phyloP scores from a whole-genome alignment of 345 rosid genomes.

The Sonneratia caseolaris region DNA sequence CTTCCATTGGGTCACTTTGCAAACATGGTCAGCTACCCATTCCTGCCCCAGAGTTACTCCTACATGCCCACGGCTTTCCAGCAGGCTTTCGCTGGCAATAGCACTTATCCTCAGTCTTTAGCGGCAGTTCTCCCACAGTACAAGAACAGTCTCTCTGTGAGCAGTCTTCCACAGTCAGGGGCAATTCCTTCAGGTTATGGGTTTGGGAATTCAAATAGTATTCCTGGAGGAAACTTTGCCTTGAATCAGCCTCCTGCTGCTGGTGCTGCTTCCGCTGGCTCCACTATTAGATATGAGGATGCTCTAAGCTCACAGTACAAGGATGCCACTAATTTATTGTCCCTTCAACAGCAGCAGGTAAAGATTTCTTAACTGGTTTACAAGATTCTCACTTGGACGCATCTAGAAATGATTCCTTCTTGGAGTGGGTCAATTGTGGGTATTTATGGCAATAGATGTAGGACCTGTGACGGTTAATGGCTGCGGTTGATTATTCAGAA shows the following conservation, averaged over 20 bases:
- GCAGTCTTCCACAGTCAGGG: slow-evolving; percentile 83
- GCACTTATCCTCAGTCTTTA: slow-evolving; percentile 73
- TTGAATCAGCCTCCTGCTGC: slow-evolving; percentile 56
- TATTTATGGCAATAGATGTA: not conserved
- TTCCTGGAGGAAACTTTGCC: slow-evolving; percentile 68
- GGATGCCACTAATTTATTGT: slow-evolving; percentile 60
- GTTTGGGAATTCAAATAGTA: slow-evolving; percentile 61
- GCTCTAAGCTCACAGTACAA: slow-evolving; percentile 74
- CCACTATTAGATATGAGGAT: slow-evolving; percentile 65
- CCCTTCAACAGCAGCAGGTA: slow-evolving; percentile 74
- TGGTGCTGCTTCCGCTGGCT: slow-evolving; percentile 46
- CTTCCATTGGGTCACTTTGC: slow-evolving; percentile 78
- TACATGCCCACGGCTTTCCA: slow-evolving; percentile 90
- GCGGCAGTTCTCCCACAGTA: slow-evolving; percentile 85
- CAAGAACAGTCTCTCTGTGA: slow-evolving; percentile 65
- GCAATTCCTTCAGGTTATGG: slow-evolving; percentile 81
- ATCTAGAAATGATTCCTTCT: not conserved
- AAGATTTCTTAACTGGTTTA: not conserved
- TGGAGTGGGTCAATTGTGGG: not conserved
- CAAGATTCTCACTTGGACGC: not conserved
- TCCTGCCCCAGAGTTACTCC: slow-evolving; percentile 82
- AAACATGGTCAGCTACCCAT: slow-evolving; percentile 82
- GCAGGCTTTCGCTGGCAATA: slow-evolving; percentile 77
- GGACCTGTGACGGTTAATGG: not conserved
- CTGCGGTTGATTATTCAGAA: not conserved